Conservation (phyloP, 495 filamentous ascomycete species). For the Xylaria bambusicola region DNA sequence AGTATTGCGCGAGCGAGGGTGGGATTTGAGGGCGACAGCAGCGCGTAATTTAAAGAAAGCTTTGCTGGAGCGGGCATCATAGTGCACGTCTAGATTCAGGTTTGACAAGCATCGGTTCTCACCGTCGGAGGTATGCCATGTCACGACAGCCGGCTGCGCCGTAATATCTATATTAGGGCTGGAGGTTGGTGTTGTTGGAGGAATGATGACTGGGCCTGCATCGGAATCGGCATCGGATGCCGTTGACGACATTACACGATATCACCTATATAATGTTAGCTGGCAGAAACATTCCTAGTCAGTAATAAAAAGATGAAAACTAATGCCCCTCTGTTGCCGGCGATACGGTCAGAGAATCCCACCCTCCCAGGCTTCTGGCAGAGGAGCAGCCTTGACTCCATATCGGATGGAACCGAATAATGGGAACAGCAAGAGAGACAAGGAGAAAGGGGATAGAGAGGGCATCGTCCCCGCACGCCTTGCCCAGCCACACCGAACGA, state of each 20-base stretch:
- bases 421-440: not conserved
- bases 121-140: slow-evolving; percentile 8
- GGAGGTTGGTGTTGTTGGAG: not conserved
- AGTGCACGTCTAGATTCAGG: slow-evolving; percentile 10
- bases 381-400: slow-evolving; percentile 21
- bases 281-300: not conserved
- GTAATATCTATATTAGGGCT: slow-evolving; percentile 9
- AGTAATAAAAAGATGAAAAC: slow-evolving; percentile 1
- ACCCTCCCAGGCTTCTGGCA: slow-evolving; percentile 20
- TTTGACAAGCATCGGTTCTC: slow-evolving; percentile 6
- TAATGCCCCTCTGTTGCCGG: slow-evolving; percentile 12
- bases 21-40: slow-evolving; percentile 10
- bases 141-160: slow-evolving; percentile 3
- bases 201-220: not conserved
- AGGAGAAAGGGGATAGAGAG: not conserved
- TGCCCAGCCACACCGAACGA: slow-evolving; percentile 18
- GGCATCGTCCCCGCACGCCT: slow-evolving; percentile 19
- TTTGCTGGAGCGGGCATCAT: slow-evolving; percentile 16
- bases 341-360: slow-evolving; percentile 15
- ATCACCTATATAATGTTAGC: slow-evolving; percentile 12
- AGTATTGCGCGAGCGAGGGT: slow-evolving; percentile 11
- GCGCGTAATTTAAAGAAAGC: slow-evolving; percentile 15
- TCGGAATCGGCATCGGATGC: slow-evolving; percentile 13
- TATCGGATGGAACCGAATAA: not conserved
- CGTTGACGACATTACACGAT: slow-evolving; percentile 11